Evolutionary conservation across 345 rosid species (phyloP).

Genomic region (Bretschneidera sinensis): DNA sequence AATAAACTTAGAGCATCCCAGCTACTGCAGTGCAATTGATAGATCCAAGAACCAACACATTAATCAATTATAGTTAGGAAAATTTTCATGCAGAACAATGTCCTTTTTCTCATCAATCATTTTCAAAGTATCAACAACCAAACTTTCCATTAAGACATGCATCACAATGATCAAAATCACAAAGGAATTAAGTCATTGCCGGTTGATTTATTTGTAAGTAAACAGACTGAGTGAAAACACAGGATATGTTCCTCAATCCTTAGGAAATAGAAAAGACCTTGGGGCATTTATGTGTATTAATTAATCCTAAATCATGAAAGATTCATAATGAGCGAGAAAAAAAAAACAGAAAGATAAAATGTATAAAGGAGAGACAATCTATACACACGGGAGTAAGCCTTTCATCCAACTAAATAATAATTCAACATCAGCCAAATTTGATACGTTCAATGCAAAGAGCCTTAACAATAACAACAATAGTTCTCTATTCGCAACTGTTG

Average conservation of each 20-base stretch:
- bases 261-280: no score
- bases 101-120: background rate
- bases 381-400: background rate
- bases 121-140: background rate
- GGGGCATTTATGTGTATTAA: no score
- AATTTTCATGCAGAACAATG: no score
- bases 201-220: background rate
- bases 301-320: no score
- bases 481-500: no score
- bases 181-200: background rate
- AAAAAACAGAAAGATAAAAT: no score
- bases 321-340: background rate
- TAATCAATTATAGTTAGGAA: background rate
- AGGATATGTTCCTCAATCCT: background rate
- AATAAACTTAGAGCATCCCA: conserved; percentile 4
- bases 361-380: background rate
- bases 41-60: background rate
- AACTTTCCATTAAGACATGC: background rate
- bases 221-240: background rate
- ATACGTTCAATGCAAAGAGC: background rate
- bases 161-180: no score
- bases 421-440: background rate
- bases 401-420: background rate
- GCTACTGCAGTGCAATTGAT: conserved; percentile 5
- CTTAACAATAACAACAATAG: no score